Percentiles rank a stretch among this genome's conserved stretches.
Conservation (phyloP, 495 filamentous ascomycete species). For the Penicillium daleae region DNA sequence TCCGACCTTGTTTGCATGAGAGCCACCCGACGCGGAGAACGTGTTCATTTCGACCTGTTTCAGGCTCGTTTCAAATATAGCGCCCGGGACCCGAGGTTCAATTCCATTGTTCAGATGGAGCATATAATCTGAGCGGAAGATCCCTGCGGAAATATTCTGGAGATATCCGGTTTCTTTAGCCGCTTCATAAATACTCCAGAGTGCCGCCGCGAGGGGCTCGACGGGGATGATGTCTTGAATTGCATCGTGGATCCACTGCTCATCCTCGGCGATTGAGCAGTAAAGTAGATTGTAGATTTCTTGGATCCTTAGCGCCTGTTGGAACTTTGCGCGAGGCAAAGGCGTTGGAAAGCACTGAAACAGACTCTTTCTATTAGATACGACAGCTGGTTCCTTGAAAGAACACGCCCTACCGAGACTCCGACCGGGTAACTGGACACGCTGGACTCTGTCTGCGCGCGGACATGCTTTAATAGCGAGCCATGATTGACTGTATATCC, state of each 20-base stretch:
- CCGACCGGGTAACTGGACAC: slow-evolving; percentile 73
- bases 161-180: slow-evolving; percentile 65
- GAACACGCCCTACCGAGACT: slow-evolving; percentile 47
- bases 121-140: slow-evolving; percentile 94
- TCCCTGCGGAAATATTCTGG: slow-evolving; percentile 70
- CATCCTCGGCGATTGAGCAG: slow-evolving; percentile 72
- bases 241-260: slow-evolving; percentile 62
- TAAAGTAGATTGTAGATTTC: slow-evolving; percentile 81
- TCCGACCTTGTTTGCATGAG: slow-evolving; percentile 63
- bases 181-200: slow-evolving; percentile 74
- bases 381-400: background rate
- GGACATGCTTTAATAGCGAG: slow-evolving; percentile 68
- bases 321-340: slow-evolving; percentile 72
- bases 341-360: slow-evolving; percentile 66
- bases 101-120: slow-evolving; percentile 53
- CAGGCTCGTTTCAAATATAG: slow-evolving; percentile 42
- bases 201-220: slow-evolving; percentile 68
- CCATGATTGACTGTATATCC: slow-evolving; percentile 64
- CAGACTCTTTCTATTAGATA: background rate
- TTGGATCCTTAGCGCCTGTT: slow-evolving; percentile 69
- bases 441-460: slow-evolving; percentile 56
- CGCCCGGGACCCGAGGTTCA: background rate
- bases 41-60: slow-evolving; percentile 96
- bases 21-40: slow-evolving; percentile 78
- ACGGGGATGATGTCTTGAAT: slow-evolving; percentile 55